phyloP scores from a whole-genome alignment of 2,329 filamentous ascomycete genomes.

The Ophiosphaerella korrae region DNA sequence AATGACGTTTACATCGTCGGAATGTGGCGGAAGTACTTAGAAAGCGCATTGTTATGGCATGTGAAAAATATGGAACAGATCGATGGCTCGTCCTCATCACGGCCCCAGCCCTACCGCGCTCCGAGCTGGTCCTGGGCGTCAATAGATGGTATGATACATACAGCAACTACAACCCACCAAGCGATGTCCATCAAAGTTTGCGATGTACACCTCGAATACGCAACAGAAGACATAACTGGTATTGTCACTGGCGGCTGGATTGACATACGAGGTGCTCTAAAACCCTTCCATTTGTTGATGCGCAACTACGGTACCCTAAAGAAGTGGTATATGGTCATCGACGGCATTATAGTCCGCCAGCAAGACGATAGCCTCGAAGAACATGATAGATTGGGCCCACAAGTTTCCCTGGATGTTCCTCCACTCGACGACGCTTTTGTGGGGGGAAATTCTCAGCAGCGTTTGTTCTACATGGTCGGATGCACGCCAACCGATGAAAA shows the following conservation, averaged over 20 bases:
- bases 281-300: background rate
- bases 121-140: constrained; percentile 21
- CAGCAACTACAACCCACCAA: background rate
- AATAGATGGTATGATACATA: background rate
- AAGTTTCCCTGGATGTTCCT: background rate
- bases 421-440: background rate
- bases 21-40: constrained; percentile 12
- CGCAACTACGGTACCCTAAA: background rate
- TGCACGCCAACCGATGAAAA: background rate
- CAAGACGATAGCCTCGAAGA: background rate
- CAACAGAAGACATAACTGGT: constrained; percentile 12
- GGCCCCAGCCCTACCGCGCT: constrained; percentile 6
- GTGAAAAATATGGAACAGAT: background rate
- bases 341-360: background rate
- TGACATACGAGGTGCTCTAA: constrained; percentile 3
- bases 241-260: constrained; percentile 10
- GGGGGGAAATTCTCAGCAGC: background rate
- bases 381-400: background rate
- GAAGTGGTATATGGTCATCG: background rate
- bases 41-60: background rate
- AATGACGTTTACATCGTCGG: constrained; percentile 12
- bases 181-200: constrained; percentile 2
- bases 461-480: constrained; percentile 1
- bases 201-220: constrained; percentile 5
- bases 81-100: background rate